A percentile compares a stretch with the other conserved stretches of the same genome.
phyloP scores from a whole-genome alignment of 78 protist species.

The Protostelium mycophagum region DNA sequence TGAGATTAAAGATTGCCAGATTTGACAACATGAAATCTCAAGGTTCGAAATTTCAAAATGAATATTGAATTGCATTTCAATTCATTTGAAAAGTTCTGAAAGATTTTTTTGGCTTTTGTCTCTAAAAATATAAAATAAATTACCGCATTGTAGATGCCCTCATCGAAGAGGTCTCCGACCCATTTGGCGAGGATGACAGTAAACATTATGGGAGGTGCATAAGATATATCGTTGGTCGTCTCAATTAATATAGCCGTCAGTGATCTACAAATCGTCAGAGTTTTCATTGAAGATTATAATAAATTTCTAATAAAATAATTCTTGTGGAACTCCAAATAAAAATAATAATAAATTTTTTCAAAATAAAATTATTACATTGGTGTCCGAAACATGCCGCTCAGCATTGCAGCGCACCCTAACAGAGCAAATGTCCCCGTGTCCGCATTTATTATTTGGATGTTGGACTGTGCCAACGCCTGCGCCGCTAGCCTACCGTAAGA shows the following conservation, averaged over 20 bases:
- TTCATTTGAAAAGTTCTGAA: too few species aligned
- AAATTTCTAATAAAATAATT: too few species aligned
- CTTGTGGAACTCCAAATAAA: not conserved
- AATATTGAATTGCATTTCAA: too few species aligned
- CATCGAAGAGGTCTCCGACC: constrained; percentile 29
- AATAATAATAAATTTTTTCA: too few species aligned
- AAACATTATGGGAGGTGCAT: constrained; percentile 37
- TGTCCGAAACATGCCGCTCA: not conserved
- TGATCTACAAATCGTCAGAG: constrained; percentile 20
- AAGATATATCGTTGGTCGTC: constrained; percentile 33
- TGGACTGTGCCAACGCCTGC: not conserved
- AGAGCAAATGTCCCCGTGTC: not conserved
- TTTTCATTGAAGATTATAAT: not conserved
- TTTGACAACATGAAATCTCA: too few species aligned
- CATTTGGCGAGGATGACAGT: constrained; percentile 61
- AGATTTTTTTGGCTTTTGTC: too few species aligned
- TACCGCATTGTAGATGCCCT: not conserved
- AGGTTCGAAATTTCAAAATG: too few species aligned
- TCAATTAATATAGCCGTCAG: constrained; percentile 54
- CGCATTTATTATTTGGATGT: not conserved
- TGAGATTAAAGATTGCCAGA: too few species aligned
- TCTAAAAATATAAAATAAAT: too few species aligned
- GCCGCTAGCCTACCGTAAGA: constrained; percentile 81
- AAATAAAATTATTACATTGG: too few species aligned
- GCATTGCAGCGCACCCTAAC: not conserved